These are phyloP conservation scores for Didymella pomorum DNA, from an alignment of 2,329 filamentous ascomycete genomes.

Conservation along the genomic window DNA sequence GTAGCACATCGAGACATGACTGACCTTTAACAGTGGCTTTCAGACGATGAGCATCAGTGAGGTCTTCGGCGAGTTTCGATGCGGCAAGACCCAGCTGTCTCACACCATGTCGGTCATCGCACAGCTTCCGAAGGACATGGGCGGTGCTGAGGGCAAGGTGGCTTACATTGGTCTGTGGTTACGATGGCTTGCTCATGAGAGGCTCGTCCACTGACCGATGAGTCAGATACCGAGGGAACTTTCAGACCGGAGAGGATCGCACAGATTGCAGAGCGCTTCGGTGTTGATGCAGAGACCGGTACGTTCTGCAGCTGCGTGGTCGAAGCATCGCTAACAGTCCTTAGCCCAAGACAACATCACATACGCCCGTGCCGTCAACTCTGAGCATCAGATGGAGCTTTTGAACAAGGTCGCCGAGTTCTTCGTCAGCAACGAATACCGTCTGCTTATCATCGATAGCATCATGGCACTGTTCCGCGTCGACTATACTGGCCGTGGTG, in stretches of 20 bases:
- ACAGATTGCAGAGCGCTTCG: constrained; percentile 72
- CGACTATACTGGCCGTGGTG: constrained; percentile 71
- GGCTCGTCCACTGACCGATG: constrained; percentile 14
- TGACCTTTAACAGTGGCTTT: constrained; percentile 62
- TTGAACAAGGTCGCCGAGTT: constrained; percentile 67
- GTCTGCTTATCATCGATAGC: constrained; percentile 72
- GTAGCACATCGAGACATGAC: background rate
- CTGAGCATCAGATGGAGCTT: constrained; percentile 70
- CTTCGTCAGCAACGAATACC: constrained; percentile 70
- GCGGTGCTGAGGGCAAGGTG: constrained; percentile 73
- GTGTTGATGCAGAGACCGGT: constrained; percentile 53
- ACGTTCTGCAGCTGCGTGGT: background rate
- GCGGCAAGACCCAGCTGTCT: constrained; percentile 74
- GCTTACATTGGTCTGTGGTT: constrained; percentile 66
- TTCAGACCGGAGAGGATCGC: constrained; percentile 72
- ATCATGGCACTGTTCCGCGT: constrained; percentile 75
- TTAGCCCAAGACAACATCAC: constrained; percentile 72
- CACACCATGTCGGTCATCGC: constrained; percentile 74
- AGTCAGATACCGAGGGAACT: constrained; percentile 55
- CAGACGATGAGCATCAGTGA: constrained; percentile 75
- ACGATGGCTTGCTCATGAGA: background rate
- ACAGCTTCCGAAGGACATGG: constrained; percentile 66
- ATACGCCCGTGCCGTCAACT: constrained; percentile 70
- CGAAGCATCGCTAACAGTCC: constrained; percentile 60
- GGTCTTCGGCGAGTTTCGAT: constrained; percentile 68